Percentiles rank a stretch among this genome's conserved stretches.
phyloP scores from a whole-genome alignment of 2,329 filamentous ascomycete genomes.

The Diaporthe sp. region DNA sequence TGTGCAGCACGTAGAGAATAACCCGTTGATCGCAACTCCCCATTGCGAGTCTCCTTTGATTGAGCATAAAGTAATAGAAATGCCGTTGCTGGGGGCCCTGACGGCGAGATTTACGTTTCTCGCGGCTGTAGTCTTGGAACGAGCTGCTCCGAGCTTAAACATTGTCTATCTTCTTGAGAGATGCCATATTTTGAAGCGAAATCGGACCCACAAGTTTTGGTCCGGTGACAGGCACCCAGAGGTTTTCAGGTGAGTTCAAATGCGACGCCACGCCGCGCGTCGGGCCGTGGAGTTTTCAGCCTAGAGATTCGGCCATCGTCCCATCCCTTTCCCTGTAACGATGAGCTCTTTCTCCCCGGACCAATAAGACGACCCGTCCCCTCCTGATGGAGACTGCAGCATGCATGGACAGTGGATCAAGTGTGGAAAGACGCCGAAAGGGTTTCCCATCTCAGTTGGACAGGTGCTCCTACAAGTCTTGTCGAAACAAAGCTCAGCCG shows the following conservation, averaged over 20 bases:
- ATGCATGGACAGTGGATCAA: background rate
- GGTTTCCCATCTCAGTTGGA: slow-evolving; percentile 17
- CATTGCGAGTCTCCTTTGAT: no score
- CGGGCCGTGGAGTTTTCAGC: slow-evolving; percentile 21
- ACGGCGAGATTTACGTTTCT: background rate
- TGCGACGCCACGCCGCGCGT: slow-evolving; percentile 25
- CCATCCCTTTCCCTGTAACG: slow-evolving; percentile 1
- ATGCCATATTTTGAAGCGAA: background rate
- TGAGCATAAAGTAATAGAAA: background rate
- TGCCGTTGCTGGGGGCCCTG: background rate
- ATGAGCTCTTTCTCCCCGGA: slow-evolving; percentile 1
- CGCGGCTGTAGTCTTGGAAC: background rate
- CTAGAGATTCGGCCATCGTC: background rate
- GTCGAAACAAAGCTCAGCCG: background rate
- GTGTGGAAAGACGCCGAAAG: background rate
- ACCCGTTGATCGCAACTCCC: background rate
- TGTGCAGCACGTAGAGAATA: background rate
- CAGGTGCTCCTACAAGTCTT: slow-evolving; percentile 8
- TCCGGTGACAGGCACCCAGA: background rate
- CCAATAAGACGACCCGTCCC: background rate
- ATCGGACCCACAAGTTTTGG: background rate
- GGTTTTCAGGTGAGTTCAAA: background rate
- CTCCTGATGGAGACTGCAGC: background rate
- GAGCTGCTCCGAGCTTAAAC: background rate
- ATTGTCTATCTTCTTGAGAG: background rate